Base-by-base conservation (phyloP, 768 basidiomycete species). In the Russula foetens region DNA sequence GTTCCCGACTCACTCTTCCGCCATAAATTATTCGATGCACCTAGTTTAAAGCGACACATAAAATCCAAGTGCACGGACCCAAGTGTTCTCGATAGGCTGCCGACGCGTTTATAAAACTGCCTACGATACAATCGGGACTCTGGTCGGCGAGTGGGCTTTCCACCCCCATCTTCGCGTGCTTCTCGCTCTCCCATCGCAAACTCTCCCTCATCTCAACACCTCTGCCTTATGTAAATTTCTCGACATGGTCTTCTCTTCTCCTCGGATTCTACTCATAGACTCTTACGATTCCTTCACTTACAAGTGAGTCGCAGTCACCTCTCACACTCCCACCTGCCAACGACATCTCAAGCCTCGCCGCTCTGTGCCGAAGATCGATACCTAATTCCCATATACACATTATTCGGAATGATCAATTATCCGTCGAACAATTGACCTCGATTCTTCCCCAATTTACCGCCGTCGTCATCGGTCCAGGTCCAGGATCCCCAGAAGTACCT, bases 221-320 rank as follows among this genome's bases (percentile, higher is more conserved):
- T 31, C 39, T 17, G 12, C 23, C 12, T 19, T 43, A 8, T 31
- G 43, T 48, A 23, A 38, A 46, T 11, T 58, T 61, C 49, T 60
- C 29, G 50, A 62, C 56, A 73, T 76, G 72, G 61, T 67, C 43
- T 45, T 61, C 41, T 67, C 53, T 19, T 58, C 65, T 19, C 82
- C 83, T 47, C 77, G 81, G 54, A 75, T 92, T 49, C 76, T 92
- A 31, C 76, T 92, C 48, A 77, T 92, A 31, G 90, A 91, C 69
- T 92, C 90, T 0, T 90, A 92, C 65, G 90, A 92, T 71, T 91
- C 90, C 2, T 92, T 92, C 72, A 88, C 90, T n/a, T 81, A 82
- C 81, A 92, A 92, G 90, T 90, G 57, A 59, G 86, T 77, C n/a
- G n/a, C n/a, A 15, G 29, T 26, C 19, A 43, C 58, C 17, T 29